A percentile compares a stretch with the other conserved stretches of the same genome.
These are phyloP conservation scores for Boletellus deceptivus DNA, from an alignment of 1,284 basidiomycete genomes.

Conservation along the genomic window DNA sequence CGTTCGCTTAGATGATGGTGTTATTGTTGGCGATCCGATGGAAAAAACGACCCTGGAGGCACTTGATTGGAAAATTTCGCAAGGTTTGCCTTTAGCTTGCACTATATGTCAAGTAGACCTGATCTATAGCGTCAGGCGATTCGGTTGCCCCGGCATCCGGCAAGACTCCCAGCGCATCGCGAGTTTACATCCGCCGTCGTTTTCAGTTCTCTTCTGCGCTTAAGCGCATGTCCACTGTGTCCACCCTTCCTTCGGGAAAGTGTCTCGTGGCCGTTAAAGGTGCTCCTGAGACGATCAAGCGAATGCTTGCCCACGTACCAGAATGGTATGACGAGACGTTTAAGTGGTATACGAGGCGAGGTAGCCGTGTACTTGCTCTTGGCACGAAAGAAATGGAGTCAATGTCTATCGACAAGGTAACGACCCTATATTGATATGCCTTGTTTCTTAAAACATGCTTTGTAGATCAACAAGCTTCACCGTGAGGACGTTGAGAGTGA, in stretches of 20 bases:
- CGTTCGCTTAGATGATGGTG: constrained; percentile 90
- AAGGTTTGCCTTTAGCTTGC: constrained; percentile 46
- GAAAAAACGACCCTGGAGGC: constrained; percentile 96
- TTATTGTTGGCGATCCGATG: constrained; percentile 97
- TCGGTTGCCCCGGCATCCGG: constrained; percentile 58
- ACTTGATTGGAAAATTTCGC: constrained; percentile 84
- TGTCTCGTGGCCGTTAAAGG: constrained; percentile 82
- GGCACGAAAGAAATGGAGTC: constrained; percentile 80
- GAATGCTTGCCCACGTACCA: constrained; percentile 77
- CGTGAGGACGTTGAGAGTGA: constrained; percentile 77
- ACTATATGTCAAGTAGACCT: neutral
- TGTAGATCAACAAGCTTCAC: constrained; percentile 79
- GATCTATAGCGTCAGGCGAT: constrained; percentile 48
- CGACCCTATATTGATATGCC: constrained; percentile 6
- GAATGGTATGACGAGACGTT: constrained; percentile 86
- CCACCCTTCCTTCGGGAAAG: constrained; percentile 61
- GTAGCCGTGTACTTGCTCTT: constrained; percentile 88
- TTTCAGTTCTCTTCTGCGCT: constrained; percentile 96
- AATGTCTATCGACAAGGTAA: constrained; percentile 65
- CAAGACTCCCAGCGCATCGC: constrained; percentile 54
- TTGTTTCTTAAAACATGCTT: neutral
- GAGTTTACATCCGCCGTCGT: constrained; percentile 75
- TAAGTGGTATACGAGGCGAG: constrained; percentile 88
- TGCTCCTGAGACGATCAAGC: constrained; percentile 91
- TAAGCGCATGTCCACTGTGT: constrained; percentile 94